Percentiles rank a stretch among this genome's conserved stretches.
Conservation (phyloP, 169 alveolate genomes). For the Amoebophrya sp. region DNA sequence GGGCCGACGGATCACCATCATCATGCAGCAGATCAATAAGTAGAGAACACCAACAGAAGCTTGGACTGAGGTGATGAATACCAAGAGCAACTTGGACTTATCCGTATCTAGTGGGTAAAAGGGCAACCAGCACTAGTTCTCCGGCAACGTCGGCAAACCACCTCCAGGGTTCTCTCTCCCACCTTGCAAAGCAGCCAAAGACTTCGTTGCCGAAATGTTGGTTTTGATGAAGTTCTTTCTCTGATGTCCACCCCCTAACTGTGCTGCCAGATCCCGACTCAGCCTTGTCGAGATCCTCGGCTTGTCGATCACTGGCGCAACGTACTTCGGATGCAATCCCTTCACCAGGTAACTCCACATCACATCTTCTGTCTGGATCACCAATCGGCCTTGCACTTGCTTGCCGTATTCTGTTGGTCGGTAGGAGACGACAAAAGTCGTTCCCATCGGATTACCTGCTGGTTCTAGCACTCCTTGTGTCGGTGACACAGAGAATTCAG, state of each 20-base stretch:
- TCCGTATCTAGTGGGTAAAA: too few species aligned
- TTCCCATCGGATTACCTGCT: constrained; percentile 71
- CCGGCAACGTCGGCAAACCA: too few species aligned
- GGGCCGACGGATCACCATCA: too few species aligned
- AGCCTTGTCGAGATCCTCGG: constrained; percentile 39
- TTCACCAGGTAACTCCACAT: constrained; percentile 73
- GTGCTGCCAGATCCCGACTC: background rate
- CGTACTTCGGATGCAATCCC: constrained; percentile 79
- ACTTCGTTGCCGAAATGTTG: background rate
- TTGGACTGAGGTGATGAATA: too few species aligned
- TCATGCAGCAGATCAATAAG: too few species aligned
- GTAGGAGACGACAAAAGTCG: constrained; percentile 74
- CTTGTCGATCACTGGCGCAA: constrained; percentile 66
- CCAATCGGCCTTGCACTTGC: constrained; percentile 72
- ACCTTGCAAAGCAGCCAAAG: too few species aligned
- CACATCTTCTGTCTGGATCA: constrained; percentile 83
- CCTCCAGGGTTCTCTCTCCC: too few species aligned
- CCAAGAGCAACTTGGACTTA: too few species aligned
- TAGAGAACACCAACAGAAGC: too few species aligned
- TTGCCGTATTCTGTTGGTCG: constrained; percentile 85
- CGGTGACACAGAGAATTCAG: constrained; percentile 63
- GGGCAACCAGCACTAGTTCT: too few species aligned
- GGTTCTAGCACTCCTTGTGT: constrained; percentile 72
- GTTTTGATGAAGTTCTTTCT: constrained; percentile 7
- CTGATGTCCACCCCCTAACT: background rate